Conservation (phyloP, 371 early-diverging fungal genomes). For the Dinochytrium kinnereticum region DNA sequence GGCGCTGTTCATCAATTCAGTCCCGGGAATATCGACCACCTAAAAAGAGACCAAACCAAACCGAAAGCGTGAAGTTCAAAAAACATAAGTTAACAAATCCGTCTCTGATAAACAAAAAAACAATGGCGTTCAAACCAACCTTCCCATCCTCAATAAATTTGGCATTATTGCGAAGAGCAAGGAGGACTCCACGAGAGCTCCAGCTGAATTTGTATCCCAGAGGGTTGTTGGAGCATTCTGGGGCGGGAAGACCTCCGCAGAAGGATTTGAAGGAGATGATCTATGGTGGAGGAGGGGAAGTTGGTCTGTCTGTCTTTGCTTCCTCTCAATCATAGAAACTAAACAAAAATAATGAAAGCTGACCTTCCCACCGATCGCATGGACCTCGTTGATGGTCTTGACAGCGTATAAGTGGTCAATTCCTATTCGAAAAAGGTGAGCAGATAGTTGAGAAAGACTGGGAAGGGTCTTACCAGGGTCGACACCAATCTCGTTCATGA, state of each 20-base stretch:
- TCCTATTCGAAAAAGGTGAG: slow-evolving; percentile 7
- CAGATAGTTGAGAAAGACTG: too few relatives aligned
- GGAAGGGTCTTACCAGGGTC: slow-evolving; percentile 96
- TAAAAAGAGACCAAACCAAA: neutral
- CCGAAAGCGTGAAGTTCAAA: neutral
- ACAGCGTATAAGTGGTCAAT: slow-evolving; percentile 98
- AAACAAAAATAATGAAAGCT: too few relatives aligned
- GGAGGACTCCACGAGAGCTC: slow-evolving; percentile 85
- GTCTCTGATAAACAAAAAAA: too few relatives aligned
- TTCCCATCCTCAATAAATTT: slow-evolving; percentile 75
- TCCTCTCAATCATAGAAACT: too few relatives aligned
- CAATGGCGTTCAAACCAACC: slow-evolving; percentile 53
- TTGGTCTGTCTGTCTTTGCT: too few relatives aligned
- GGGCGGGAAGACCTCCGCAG: slow-evolving; percentile 92
- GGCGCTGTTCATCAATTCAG: slow-evolving; percentile 61
- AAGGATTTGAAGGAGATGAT: slow-evolving; percentile 81
- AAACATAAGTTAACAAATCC: too few relatives aligned
- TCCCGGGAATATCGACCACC: slow-evolving; percentile 54
- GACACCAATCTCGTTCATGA: slow-evolving; percentile 97
- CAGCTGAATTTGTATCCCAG: slow-evolving; percentile 92
- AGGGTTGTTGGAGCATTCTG: slow-evolving; percentile 85
- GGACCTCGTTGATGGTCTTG: slow-evolving; percentile 91
- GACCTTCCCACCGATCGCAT: slow-evolving; percentile 66
- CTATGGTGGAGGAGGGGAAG: slow-evolving; percentile 48
- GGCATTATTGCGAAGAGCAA: slow-evolving; percentile 84